Percentiles rank a stretch among this genome's conserved stretches.
Conservation (phyloP, 768 basidiomycete species). For the Rhizopogon roseolus region DNA sequence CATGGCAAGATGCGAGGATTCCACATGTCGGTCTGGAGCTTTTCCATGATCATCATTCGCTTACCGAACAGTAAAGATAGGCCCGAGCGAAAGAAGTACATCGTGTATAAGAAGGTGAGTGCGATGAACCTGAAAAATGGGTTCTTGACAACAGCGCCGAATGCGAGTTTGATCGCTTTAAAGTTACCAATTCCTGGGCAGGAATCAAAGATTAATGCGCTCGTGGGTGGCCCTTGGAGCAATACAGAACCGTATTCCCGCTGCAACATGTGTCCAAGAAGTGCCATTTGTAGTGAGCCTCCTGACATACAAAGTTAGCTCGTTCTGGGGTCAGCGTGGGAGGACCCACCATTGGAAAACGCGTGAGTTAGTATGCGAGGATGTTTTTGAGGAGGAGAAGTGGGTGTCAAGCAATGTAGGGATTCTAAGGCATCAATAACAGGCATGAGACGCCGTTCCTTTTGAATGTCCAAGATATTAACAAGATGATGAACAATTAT, state of each 20-base stretch:
- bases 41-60: constrained; percentile 5
- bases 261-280: constrained; percentile 13
- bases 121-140: constrained; percentile 10
- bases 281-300: constrained; percentile 15
- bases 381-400: background rate
- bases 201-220: constrained; percentile 19
- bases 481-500: background rate
- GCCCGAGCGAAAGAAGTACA: constrained; percentile 9
- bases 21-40: constrained; percentile 9
- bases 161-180: constrained; percentile 16
- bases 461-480: background rate
- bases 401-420: constrained; percentile 17
- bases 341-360: constrained; percentile 24
- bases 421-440: constrained; percentile 17
- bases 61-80: constrained; percentile 12
- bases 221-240: constrained; percentile 2
- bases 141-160: constrained; percentile 16
- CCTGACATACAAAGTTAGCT: constrained; percentile 10
- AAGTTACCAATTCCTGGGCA: constrained; percentile 12
- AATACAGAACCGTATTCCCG: constrained; percentile 11
- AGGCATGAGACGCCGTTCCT: constrained; percentile 16
- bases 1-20: constrained; percentile 26
- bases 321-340: background rate
- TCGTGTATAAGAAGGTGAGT: constrained; percentile 10
- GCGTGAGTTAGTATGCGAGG: constrained; percentile 22